A percentile compares a stretch with the other conserved stretches of the same genome.
These are phyloP conservation scores for Paxillus ammoniavirescens DNA, from an alignment of 768 basidiomycete genomes.

Conservation along the genomic window DNA sequence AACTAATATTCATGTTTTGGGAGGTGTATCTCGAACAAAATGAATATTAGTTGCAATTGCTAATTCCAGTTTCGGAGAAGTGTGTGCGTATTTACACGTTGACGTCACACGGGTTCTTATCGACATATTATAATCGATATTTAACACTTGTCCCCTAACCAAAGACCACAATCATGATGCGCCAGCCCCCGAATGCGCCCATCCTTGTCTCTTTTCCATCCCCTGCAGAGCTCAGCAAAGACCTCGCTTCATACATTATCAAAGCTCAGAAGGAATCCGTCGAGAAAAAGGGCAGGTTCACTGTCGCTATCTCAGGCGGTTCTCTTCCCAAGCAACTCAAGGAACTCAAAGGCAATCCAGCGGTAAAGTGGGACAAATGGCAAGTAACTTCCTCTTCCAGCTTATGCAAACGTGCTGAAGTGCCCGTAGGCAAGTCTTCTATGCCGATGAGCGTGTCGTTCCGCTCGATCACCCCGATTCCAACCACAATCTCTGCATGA, in stretches of 20 bases:
- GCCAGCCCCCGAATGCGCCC: slow-evolving; percentile 62
- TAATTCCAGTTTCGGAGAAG: too few species aligned
- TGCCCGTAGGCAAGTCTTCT: slow-evolving; percentile 88
- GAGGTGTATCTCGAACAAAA: too few species aligned
- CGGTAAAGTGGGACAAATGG: slow-evolving; percentile 94
- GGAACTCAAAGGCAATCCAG: slow-evolving; percentile 60
- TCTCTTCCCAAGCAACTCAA: slow-evolving; percentile 81
- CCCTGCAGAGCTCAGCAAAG: slow-evolving; percentile 50
- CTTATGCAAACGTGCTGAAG: not conserved
- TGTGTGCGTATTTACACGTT: slow-evolving; percentile 25
- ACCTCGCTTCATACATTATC: slow-evolving; percentile 79
- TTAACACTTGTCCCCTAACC: slow-evolving; percentile 16
- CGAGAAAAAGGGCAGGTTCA: slow-evolving; percentile 86
- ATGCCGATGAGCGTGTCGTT: slow-evolving; percentile 94
- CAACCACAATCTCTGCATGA: slow-evolving; percentile 77
- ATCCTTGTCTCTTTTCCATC: slow-evolving; percentile 71
- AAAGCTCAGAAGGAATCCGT: slow-evolving; percentile 89
- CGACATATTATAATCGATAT: not conserved
- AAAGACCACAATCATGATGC: slow-evolving; percentile 31
- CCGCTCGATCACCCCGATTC: slow-evolving; percentile 92
- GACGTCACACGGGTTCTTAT: slow-evolving; percentile 21
- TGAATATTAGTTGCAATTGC: too few species aligned
- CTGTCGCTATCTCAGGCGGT: slow-evolving; percentile 91
- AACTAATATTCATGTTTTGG: too few species aligned
- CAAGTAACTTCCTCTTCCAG: slow-evolving; percentile 33